These are phyloP conservation scores for Pseudozyma sp. DNA, from an alignment of 1,284 basidiomycete species.

Conservation along the genomic window DNA sequence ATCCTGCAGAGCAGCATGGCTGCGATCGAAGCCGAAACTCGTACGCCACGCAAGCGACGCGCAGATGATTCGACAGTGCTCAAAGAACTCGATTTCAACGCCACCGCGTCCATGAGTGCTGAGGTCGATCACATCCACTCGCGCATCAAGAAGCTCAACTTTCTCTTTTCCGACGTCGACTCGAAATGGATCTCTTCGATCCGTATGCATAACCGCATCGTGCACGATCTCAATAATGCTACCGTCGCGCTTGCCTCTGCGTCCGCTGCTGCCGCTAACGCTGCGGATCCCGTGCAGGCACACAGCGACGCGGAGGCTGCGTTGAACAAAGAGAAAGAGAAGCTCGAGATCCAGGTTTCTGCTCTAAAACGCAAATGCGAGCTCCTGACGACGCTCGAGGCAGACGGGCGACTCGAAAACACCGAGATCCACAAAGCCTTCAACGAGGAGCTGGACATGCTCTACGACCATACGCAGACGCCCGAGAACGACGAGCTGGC, in stretches of 20 bases:
- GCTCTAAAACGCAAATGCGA: slow-evolving; percentile 56
- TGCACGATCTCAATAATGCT: slow-evolving; percentile 25
- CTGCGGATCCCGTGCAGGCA: not conserved
- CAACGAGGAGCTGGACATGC: slow-evolving; percentile 65
- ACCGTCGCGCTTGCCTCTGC: slow-evolving; percentile 5
- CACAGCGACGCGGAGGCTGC: not conserved
- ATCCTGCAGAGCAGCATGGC: slow-evolving; percentile 25
- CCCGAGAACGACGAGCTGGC: slow-evolving; percentile 56
- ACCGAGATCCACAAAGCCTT: slow-evolving; percentile 66
- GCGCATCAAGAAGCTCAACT: slow-evolving; percentile 22
- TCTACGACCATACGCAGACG: slow-evolving; percentile 63
- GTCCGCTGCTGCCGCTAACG: not conserved
- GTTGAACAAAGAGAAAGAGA: slow-evolving; percentile 17
- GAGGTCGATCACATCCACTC: slow-evolving; percentile 26
- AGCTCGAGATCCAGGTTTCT: slow-evolving; percentile 45
- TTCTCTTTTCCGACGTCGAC: slow-evolving; percentile 24
- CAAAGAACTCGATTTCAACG: slow-evolving; percentile 23
- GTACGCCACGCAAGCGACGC: slow-evolving; percentile 33
- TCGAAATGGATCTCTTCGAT: slow-evolving; percentile 35
- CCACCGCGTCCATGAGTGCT: slow-evolving; percentile 11
- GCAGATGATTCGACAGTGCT: slow-evolving; percentile 11
- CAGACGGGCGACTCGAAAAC: slow-evolving; percentile 65
- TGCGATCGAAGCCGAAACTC: slow-evolving; percentile 12
- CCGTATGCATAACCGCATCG: slow-evolving; percentile 45
- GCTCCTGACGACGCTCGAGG: slow-evolving; percentile 60